Evolutionary conservation across 169 alveolate species (phyloP).

Genomic region (Plasmodium malariae): DNA sequence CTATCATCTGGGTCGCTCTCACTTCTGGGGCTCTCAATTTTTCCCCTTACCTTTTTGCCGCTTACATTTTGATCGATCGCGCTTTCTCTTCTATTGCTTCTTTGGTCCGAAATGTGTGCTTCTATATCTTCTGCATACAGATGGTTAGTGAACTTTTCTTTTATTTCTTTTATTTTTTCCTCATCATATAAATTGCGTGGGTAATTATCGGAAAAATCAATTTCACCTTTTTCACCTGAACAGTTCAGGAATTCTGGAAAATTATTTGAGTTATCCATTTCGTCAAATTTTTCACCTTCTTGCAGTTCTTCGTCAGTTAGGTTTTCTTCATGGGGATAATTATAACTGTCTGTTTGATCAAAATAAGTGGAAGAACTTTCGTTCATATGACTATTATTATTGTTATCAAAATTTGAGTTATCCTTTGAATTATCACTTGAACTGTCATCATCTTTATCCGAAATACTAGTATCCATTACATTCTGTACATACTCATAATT

Average conservation of each 20-base stretch:
- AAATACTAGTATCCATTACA: too few species aligned
- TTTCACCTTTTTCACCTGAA: neutral
- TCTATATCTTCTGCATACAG: neutral
- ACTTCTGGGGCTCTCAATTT: too few species aligned
- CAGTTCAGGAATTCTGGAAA: neutral
- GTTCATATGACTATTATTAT: neutral
- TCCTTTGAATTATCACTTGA: too few species aligned
- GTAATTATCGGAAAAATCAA: too few species aligned
- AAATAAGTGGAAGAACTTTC: neutral
- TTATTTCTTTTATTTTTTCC: neutral
- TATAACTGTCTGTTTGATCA: neutral
- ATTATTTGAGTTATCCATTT: neutral
- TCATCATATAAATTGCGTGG: constrained; percentile 12
- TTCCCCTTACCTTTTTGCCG: neutral
- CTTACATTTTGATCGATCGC: neutral
- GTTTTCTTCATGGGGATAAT: neutral
- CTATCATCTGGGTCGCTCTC: neutral
- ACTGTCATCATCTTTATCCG: too few species aligned
- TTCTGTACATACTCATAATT: too few species aligned
- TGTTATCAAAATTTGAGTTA: too few species aligned
- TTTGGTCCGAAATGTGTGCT: too few species aligned
- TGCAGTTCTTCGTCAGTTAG: neutral
- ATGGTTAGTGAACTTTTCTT: neutral
- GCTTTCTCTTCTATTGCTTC: neutral
- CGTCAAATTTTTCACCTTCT: neutral